phyloP scores from a whole-genome alignment of 495 filamentous ascomycete species.

The Penicillium cosmopolitanum region DNA sequence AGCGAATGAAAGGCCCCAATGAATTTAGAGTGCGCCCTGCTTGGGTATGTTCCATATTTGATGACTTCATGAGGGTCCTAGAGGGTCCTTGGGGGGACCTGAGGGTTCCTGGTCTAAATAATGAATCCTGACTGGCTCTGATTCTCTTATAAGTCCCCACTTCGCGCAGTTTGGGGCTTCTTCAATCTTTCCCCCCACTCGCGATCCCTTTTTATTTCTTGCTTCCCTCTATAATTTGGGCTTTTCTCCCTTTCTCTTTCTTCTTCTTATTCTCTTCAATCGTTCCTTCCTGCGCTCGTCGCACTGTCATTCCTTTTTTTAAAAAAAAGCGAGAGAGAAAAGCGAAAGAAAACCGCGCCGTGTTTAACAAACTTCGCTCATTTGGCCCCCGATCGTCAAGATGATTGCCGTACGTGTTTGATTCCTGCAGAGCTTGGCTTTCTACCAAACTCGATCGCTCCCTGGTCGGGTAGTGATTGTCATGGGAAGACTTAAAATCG shows the following conservation, averaged over 20 bases:
- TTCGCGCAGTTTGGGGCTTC: not conserved
- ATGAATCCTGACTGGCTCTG: not conserved
- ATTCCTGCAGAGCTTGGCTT: conserved; percentile 4
- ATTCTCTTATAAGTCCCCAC: not conserved
- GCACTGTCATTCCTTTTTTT: not conserved
- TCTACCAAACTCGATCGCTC: conserved; percentile 2
- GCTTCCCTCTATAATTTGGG: not conserved
- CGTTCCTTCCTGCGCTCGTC: conserved; percentile 2
- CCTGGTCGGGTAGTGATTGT: conserved; percentile 2
- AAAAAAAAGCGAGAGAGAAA: no score
- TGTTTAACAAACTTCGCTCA: not conserved
- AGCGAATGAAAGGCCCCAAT: conserved; percentile 15
- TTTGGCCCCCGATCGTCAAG: conserved; percentile 15
- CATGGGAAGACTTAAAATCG: not conserved
- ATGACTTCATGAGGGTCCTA: conserved; percentile 5
- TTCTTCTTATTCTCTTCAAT: not conserved
- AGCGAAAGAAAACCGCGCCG: not conserved
- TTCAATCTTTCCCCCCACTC: not conserved
- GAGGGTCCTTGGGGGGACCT: no score
- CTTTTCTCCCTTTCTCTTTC: not conserved
- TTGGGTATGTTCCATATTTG: not conserved
- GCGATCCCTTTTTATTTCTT: conserved; percentile 4
- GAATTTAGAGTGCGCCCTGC: conserved; percentile 13
- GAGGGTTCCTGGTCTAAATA: no score
- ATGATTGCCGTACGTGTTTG: conserved; percentile 28